phyloP scores from a whole-genome alignment of 2,329 filamentous ascomycete genomes.

The Periconia sp. region DNA sequence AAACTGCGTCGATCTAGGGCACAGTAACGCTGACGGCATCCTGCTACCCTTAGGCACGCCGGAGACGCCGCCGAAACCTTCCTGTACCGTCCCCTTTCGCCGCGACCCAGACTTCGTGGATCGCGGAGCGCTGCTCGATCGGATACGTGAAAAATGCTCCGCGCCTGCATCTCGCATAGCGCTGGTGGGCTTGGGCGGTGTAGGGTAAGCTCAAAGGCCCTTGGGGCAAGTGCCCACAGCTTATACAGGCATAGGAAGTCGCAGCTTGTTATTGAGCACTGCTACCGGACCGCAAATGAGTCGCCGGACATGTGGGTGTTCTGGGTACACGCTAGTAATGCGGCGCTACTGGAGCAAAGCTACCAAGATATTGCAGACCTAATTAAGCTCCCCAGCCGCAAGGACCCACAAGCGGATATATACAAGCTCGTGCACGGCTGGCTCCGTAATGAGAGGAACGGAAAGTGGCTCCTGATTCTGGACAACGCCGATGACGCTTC shows the following conservation, averaged over 20 bases:
- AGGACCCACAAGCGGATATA: conserved; percentile 12
- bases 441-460: conserved; percentile 13
- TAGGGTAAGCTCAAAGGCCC: conserved; percentile 3
- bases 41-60: too few species aligned
- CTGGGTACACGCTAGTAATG: too few species aligned
- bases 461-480: conserved; percentile 19
- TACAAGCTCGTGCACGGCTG: conserved; percentile 15
- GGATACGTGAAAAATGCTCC: conserved; percentile 36
- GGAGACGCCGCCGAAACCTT: conserved; percentile 23
- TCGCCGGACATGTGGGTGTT: conserved; percentile 14
- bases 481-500: conserved; percentile 10
- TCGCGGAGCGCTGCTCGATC: conserved; percentile 18
- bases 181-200: conserved; percentile 21
- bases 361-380: conserved; percentile 14
- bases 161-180: conserved; percentile 25
- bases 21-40: too few species aligned
- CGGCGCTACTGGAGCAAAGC: conserved; percentile 16
- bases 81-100: conserved; percentile 25
- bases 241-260: background rate
- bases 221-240: background rate
- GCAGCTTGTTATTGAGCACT: conserved; percentile 17
- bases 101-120: conserved; percentile 29
- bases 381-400: too few species aligned
- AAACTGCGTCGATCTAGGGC: too few species aligned
- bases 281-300: conserved; percentile 4